Percentiles rank a stretch among this genome's conserved stretches.
Conservation (phyloP, 371 early-diverging fungal genomes). For the Globomyces sp. region DNA sequence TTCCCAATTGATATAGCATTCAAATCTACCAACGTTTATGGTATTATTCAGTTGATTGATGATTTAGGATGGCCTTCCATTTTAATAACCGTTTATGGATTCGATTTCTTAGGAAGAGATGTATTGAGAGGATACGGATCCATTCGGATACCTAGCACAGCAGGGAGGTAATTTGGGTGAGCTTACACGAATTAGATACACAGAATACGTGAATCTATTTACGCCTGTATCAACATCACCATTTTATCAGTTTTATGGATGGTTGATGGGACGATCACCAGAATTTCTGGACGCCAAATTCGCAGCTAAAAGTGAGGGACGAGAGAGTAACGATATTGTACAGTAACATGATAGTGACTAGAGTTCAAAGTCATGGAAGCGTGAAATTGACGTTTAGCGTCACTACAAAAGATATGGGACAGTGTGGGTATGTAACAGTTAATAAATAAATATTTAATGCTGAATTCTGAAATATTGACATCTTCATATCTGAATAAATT, state of each 20-base stretch:
- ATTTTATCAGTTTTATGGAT: conserved; percentile 41
- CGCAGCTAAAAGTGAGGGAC: conserved; percentile 41
- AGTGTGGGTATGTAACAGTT: conserved; percentile 36
- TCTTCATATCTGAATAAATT: no score
- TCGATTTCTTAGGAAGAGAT: conserved; percentile 53
- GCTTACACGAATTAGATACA: conserved; percentile 27
- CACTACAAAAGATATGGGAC: conserved; percentile 44
- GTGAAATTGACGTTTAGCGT: conserved; percentile 48
- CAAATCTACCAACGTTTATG: conserved; percentile 52
- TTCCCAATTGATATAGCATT: conserved; percentile 54
- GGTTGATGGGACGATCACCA: conserved; percentile 46
- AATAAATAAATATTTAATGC: conserved; percentile 2
- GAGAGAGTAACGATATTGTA: conserved; percentile 27
- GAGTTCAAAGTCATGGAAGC: conserved; percentile 52
- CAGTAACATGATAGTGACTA: conserved; percentile 30
- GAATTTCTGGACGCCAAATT: conserved; percentile 56
- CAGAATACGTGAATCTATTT: conserved; percentile 43
- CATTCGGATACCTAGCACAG: conserved; percentile 28
- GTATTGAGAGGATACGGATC: conserved; percentile 56
- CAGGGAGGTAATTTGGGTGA: conserved; percentile 23
- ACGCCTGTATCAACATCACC: conserved; percentile 43
- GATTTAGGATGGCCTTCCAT: conserved; percentile 58
- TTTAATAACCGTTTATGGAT: conserved; percentile 52
- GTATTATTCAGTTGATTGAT: conserved; percentile 19
- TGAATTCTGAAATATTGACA: no score